Conservation (phyloP, 1,284 basidiomycete species). For the Moniliella sp. region DNA sequence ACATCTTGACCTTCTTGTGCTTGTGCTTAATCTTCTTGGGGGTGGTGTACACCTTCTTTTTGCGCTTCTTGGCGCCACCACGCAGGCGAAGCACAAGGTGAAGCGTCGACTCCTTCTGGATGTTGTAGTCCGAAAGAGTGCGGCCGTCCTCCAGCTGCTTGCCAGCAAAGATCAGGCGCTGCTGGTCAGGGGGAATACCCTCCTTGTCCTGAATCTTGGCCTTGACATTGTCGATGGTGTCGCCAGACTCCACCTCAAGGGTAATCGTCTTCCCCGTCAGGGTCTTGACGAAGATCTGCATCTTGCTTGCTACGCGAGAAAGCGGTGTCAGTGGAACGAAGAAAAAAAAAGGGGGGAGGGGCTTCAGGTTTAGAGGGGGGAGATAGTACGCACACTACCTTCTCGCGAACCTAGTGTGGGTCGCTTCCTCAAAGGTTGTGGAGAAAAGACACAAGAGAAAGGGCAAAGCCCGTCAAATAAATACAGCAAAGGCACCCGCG, state of each 20-base stretch:
- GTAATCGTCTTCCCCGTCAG: conserved; percentile 35
- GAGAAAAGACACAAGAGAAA: too few relatives aligned
- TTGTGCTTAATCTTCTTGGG: conserved; percentile 99
- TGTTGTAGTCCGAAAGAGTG: conserved; percentile 45
- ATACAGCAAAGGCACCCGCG: too few relatives aligned
- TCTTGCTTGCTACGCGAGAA: conserved; percentile 3
- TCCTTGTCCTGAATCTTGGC: conserved; percentile 42
- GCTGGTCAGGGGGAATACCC: conserved; percentile 78
- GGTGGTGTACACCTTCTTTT: conserved; percentile 96
- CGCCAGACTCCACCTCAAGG: conserved; percentile 35
- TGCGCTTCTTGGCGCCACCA: conserved; percentile 96
- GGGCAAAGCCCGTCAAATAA: too few relatives aligned
- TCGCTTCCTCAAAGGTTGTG: too few relatives aligned
- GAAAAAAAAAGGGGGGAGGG: too few relatives aligned
- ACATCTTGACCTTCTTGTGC: conserved; percentile 97
- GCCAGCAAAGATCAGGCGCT: conserved; percentile 90
- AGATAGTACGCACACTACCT: too few relatives aligned
- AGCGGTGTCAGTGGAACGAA: too few relatives aligned
- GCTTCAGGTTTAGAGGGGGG: too few relatives aligned
- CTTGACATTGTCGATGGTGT: conserved; percentile 35
- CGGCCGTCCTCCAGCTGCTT: conserved; percentile 57
- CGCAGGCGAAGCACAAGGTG: conserved; percentile 43
- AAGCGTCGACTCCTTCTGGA: conserved; percentile 46
- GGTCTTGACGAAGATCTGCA: conserved; percentile 32
- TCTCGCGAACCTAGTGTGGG: too few relatives aligned